Conservation (phyloP, 2,329 filamentous ascomycete species). For the Pseudogymnoascus sp. region DNA sequence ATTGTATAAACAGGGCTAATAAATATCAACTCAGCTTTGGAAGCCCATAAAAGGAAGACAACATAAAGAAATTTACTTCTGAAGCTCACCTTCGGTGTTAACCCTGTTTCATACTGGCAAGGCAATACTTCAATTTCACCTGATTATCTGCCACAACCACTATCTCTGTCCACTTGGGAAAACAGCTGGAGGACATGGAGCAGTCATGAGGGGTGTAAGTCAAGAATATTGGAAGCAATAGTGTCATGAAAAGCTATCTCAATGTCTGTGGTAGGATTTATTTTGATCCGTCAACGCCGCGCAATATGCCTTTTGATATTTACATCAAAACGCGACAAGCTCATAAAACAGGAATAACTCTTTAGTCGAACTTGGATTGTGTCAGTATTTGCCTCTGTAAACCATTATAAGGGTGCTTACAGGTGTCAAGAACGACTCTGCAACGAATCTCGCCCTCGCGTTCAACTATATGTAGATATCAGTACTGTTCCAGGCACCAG, state of each 20-base stretch:
- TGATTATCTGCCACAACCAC: background rate
- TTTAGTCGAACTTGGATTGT: background rate
- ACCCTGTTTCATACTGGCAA: background rate
- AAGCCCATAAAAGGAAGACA: background rate
- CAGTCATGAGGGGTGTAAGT: background rate
- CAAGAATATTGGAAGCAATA: background rate
- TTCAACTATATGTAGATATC: constrained; percentile 61
- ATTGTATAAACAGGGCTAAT: background rate
- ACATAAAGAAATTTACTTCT: background rate
- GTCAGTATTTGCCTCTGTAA: background rate
- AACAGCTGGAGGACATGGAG: background rate
- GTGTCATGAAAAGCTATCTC: constrained; percentile 5
- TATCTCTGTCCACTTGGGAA: background rate
- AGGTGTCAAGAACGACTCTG: constrained; percentile 95
- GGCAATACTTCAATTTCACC: background rate
- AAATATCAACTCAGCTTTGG: background rate
- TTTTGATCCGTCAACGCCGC: constrained; percentile 7
- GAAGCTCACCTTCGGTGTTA: background rate
- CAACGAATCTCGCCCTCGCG: constrained; percentile 91
- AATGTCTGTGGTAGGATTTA: constrained; percentile 5
- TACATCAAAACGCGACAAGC: constrained; percentile 7
- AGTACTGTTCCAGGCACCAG: constrained; percentile 9
- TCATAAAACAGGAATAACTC: background rate
- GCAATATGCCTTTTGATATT: constrained; percentile 5
- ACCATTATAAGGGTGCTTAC: constrained; percentile 38